Evolutionary conservation across 73 alveolate species (phyloP).

Genomic region (Tetrahymena malaccensis): DNA sequence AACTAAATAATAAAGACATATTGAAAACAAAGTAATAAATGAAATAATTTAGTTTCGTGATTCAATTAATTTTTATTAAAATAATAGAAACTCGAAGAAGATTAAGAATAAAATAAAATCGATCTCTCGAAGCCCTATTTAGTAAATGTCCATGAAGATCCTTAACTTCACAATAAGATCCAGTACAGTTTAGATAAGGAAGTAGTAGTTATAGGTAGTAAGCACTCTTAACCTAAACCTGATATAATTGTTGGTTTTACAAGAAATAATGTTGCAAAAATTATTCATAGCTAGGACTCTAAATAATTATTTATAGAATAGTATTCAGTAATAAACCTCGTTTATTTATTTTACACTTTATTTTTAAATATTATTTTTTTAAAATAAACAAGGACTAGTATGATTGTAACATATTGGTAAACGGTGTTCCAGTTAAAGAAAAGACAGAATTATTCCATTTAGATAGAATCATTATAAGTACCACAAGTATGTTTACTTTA

Average conservation of each 20-base stretch:
- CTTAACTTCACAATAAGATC: constrained; percentile 77
- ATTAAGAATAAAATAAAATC: constrained; percentile 28
- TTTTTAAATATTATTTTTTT: neutral
- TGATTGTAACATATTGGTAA: constrained; percentile 32
- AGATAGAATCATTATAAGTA: constrained; percentile 63
- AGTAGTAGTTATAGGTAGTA: constrained; percentile 82
- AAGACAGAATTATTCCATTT: constrained; percentile 30
- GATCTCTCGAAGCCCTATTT: constrained; percentile 71
- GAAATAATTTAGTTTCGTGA: neutral
- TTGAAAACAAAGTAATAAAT: constrained; percentile 35
- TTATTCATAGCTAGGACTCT: constrained; percentile 40
- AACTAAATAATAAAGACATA: constrained; percentile 59
- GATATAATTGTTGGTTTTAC: constrained; percentile 75
- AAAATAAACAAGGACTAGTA: neutral
- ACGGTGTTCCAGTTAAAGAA: constrained; percentile 25
- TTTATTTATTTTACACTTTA: neutral
- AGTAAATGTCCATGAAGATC: constrained; percentile 89
- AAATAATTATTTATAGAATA: constrained; percentile 30
- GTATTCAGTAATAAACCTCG: constrained; percentile 8
- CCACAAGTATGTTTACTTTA: constrained; percentile 48
- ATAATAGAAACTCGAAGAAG: constrained; percentile 39
- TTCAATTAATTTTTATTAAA: neutral
- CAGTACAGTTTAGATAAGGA: constrained; percentile 52
- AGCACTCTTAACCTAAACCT: constrained; percentile 85
- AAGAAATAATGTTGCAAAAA: constrained; percentile 81